Base-by-base conservation (phyloP, 2,329 filamentous ascomycete genomes). In the Neodidymelliopsis sp. region DNA sequence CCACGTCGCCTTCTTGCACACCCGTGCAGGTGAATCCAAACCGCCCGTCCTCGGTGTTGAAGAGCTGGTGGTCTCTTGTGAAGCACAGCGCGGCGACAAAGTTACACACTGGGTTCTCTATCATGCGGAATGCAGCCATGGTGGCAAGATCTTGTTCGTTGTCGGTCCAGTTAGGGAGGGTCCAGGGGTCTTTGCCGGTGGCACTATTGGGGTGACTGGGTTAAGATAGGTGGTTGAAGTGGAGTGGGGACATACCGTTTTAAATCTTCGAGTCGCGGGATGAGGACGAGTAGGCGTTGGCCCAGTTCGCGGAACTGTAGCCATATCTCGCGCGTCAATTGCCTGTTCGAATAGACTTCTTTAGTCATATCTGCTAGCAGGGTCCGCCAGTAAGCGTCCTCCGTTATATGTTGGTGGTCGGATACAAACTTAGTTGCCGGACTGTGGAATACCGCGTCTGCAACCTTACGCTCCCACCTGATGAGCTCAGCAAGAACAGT, bases 311-410 rank as follows among this genome's bases (percentile, higher is more conserved):
- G 34, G 12, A 46, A 39, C 7, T 11, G 13, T 4, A 13, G 20
- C 34, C 33, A 38, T 18, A 12, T 25, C 6, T 25, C 15, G 15
- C 19, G 25, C 10, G 42, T 38, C n/a, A 23, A 30, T 6, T 31
- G 13, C 15, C 10, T 25, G 3, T 11, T 19, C 15, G 20, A 25
- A 4, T 5, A 2, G 20, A 38, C 12, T 13, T 31, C 34, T 13
- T 6, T 2, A 16, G 9, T 4, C 4, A 19, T 5, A 11, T 19
- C 27, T 4, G 33, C 33, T 2, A 45, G 13, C 9, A 38, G 27
- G 2, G 8, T 13, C 4, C 42, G 34, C 34, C 42, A 46, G 28
- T 46, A 46, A 3, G 34, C 31, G 6, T 46, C 34, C 16, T 31
- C 42, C 15, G 34, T 15, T 25, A 28, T 12, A n/a, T n/a, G n/a